Percentiles rank a stretch among this genome's conserved stretches.
These are phyloP conservation scores for Atractiella rhizophila DNA, from an alignment of 768 basidiomycete genomes.

Conservation along the genomic window DNA sequence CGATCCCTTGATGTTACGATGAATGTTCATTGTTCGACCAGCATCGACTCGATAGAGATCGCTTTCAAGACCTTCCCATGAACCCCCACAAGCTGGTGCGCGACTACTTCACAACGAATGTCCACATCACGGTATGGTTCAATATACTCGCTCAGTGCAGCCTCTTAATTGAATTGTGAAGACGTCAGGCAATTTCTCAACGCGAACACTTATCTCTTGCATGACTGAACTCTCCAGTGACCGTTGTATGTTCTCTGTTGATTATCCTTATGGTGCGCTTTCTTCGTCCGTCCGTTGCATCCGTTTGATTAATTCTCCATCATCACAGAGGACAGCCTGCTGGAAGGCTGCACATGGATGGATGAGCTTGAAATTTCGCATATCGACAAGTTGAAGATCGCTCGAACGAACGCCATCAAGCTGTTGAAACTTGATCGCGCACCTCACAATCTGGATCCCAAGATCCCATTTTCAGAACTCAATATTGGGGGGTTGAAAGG, in stretches of 20 bases:
- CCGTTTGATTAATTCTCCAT: not conserved
- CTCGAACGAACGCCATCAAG: slow-evolving; percentile 7
- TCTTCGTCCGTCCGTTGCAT: not conserved
- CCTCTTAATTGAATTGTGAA: not conserved
- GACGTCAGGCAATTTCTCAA: not conserved
- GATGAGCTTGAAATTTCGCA: slow-evolving; percentile 2
- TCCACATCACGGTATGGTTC: slow-evolving; percentile 5
- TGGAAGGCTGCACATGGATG: slow-evolving; percentile 3
- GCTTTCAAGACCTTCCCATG: slow-evolving; percentile 3
- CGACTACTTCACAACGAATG: slow-evolving; percentile 1
- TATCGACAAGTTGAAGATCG: slow-evolving; percentile 4
- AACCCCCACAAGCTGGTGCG: not conserved
- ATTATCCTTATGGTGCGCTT: slow-evolving; percentile 1
- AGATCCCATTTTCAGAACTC: slow-evolving; percentile 1
- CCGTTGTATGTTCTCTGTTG: slow-evolving; percentile 1
- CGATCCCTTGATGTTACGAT: slow-evolving; percentile 7
- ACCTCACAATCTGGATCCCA: slow-evolving; percentile 2
- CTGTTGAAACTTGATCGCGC: slow-evolving; percentile 5
- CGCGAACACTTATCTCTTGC: not conserved
- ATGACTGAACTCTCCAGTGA: not conserved
- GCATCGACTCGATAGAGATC: slow-evolving; percentile 2
- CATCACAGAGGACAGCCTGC: slow-evolving; percentile 1
- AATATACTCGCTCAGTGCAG: not conserved
- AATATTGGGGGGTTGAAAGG: slow-evolving; percentile 1
- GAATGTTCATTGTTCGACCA: slow-evolving; percentile 2